A percentile compares a stretch with the other conserved stretches of the same genome.
Conservation (phyloP, 2,329 filamentous ascomycete species). For the Seiridium unicorne region DNA sequence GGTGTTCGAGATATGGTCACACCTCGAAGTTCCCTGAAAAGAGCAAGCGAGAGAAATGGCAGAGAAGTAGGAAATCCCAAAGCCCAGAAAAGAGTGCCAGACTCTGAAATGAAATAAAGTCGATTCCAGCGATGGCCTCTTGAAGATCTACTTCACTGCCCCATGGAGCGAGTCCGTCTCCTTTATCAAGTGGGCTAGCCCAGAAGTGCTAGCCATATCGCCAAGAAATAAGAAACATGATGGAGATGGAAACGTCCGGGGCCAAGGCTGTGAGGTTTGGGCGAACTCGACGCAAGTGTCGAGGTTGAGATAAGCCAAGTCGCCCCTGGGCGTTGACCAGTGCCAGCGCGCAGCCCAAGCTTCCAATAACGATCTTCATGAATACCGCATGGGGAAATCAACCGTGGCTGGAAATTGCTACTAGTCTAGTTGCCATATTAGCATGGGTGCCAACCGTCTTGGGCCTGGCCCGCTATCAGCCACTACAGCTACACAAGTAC, state of each 20-base stretch:
- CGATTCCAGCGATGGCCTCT: slow-evolving; percentile 12
- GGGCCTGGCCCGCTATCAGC: too few species aligned
- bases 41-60: neutral
- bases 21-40: neutral
- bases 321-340: slow-evolving; percentile 8
- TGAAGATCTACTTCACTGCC: slow-evolving; percentile 1
- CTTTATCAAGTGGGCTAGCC: slow-evolving; percentile 6
- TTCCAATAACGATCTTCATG: slow-evolving; percentile 24
- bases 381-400: slow-evolving; percentile 14
- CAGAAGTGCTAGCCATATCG: slow-evolving; percentile 10
- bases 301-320: slow-evolving; percentile 17
- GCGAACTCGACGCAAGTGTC: slow-evolving; percentile 1
- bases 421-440: too few species aligned
- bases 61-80: neutral
- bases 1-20: too few species aligned
- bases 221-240: slow-evolving; percentile 22
- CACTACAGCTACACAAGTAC: neutral
- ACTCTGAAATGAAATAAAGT: slow-evolving; percentile 14
- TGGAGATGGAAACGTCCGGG: neutral
- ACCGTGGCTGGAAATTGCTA: neutral
- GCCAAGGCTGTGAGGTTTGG: slow-evolving; percentile 3
- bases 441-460: too few species aligned
- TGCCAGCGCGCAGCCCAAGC: slow-evolving; percentile 13
- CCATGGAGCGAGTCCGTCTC: neutral
- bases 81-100: slow-evolving; percentile 8